Evolutionary conservation across 75 land plant genomes (phyloP).

Genomic region (Adiantum capillusveneris): DNA sequence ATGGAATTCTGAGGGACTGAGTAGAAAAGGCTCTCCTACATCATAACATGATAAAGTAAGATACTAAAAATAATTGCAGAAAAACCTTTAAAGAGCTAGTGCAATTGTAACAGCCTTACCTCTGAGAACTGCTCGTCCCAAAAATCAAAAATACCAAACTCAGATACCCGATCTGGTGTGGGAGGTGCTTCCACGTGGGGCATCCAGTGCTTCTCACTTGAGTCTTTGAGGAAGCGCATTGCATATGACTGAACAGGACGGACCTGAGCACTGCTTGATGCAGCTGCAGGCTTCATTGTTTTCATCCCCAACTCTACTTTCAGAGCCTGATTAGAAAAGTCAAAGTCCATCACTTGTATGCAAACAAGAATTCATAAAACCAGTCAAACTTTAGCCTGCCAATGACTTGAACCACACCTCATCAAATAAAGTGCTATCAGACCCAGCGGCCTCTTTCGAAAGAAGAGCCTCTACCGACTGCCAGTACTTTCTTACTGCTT

Average conservation of each 20-base stretch:
- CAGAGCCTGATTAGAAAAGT: too few relatives aligned
- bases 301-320: too few relatives aligned
- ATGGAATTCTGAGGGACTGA: slow-evolving; percentile 60
- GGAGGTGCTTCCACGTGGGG: slow-evolving; percentile 53
- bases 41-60: background rate
- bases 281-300: too few relatives aligned
- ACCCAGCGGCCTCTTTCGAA: too few relatives aligned
- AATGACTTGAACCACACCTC: too few relatives aligned
- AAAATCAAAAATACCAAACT: slow-evolving; percentile 37
- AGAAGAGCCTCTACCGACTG: slow-evolving; percentile 35
- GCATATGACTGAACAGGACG: slow-evolving; percentile 55
- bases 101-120: slow-evolving; percentile 41
- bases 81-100: too few relatives aligned
- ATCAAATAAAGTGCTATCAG: too few relatives aligned
- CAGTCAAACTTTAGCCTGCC: too few relatives aligned
- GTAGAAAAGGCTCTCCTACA: slow-evolving; percentile 76
- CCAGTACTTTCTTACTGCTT: slow-evolving; percentile 70
- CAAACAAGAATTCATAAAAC: too few relatives aligned
- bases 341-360: too few relatives aligned
- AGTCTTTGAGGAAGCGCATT: slow-evolving; percentile 41
- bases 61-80: too few relatives aligned
- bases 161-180: slow-evolving; percentile 53
- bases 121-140: slow-evolving; percentile 59
- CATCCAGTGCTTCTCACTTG: background rate
- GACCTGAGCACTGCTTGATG: too few relatives aligned